Conservation (phyloP, 257 asterid genomes). For the Cordia subcordata region DNA sequence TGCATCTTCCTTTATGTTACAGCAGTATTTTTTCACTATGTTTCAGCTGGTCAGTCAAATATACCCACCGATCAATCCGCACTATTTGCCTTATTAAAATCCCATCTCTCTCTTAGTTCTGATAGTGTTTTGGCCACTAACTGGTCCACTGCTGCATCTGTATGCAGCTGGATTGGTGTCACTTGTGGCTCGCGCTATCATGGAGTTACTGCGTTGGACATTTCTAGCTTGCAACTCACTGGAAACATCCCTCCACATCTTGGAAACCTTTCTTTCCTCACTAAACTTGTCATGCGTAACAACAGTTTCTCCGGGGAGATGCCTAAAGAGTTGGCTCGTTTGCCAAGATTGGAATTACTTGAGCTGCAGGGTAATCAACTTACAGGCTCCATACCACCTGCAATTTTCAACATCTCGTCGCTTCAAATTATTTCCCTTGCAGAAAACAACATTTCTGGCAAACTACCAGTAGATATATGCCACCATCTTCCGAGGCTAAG, state of each 20-base stretch:
- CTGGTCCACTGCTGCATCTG: constrained; percentile 1
- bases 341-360: constrained; percentile 6
- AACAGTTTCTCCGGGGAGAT: constrained; percentile 17
- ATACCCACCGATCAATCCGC: too few species aligned
- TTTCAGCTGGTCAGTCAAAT: too few species aligned
- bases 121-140: too few species aligned
- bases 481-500: constrained; percentile 1
- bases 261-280: constrained; percentile 36
- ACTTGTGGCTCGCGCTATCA: constrained; percentile 8
- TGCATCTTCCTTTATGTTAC: too few species aligned
- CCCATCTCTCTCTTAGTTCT: too few species aligned
- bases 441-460: constrained; percentile 15
- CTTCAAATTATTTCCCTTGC: constrained; percentile 13
- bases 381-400: constrained; percentile 13
- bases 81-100: too few species aligned
- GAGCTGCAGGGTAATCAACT: constrained; percentile 5
- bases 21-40: too few species aligned
- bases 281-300: constrained; percentile 16
- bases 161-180: constrained; percentile 37
- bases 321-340: constrained; percentile 18
- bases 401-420: constrained; percentile 18
- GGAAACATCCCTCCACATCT: constrained; percentile 29
- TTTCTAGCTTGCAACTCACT: constrained; percentile 19
- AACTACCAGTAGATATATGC: constrained; percentile 8
- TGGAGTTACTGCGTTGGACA: constrained; percentile 25